Evolutionary conservation across 257 asterid genomes (phyloP).

Genomic region (Asclepias syriaca): DNA sequence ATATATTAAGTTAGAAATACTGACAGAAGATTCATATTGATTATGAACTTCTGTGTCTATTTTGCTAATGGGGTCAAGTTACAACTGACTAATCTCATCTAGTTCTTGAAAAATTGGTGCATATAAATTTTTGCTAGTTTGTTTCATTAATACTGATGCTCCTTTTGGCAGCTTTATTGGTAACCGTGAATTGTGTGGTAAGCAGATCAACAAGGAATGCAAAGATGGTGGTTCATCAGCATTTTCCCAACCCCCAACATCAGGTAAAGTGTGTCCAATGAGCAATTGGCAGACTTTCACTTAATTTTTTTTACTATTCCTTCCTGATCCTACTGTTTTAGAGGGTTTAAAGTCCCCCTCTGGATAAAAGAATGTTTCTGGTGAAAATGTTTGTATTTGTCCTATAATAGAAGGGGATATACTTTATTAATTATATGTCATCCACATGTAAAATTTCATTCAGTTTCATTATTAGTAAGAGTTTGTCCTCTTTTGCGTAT

Average conservation of each 20-base stretch:
- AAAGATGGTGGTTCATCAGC: constrained; percentile 45
- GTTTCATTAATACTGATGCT: not conserved
- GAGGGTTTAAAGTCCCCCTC: not conserved
- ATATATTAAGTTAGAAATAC: not conserved
- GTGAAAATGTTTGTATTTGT: not conserved
- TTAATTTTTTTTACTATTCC: not conserved
- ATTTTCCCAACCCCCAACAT: constrained; percentile 32
- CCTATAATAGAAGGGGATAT: not conserved
- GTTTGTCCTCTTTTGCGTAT: not conserved
- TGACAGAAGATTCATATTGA: not conserved
- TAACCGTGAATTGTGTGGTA: constrained; percentile 86
- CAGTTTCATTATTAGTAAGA: not conserved
- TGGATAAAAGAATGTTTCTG: not conserved
- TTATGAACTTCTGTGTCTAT: not conserved
- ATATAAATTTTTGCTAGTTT: not conserved
- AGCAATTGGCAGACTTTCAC: not conserved
- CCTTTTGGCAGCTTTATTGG: constrained; percentile 66
- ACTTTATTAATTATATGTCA: not conserved
- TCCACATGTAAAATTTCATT: not conserved
- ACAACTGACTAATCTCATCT: not conserved
- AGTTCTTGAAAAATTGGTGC: not conserved
- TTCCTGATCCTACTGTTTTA: not conserved
- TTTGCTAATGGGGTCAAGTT: not conserved
- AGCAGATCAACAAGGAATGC: constrained; percentile 57
- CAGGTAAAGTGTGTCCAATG: constrained; percentile 38